Evolutionary conservation across 768 basidiomycete genomes (phyloP), one percentile per base, ranked within the genome.

Genomic region (Suillus tomentosus): DNA sequence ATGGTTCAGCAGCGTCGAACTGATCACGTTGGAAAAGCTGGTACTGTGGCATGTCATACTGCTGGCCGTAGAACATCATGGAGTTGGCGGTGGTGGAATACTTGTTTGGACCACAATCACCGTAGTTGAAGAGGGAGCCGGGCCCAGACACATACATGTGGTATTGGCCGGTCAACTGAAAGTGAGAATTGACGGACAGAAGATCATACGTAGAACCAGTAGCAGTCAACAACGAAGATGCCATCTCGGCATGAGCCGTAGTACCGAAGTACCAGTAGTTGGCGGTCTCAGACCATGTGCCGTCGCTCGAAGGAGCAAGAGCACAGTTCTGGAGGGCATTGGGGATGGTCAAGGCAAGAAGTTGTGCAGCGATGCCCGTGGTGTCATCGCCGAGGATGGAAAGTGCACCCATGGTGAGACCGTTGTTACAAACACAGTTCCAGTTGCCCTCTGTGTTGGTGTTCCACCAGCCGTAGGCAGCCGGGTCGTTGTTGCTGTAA

Each of bases 211-310:
- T 81, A 48, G 88, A 90, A 51, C 97, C 97, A 22, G 94, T 93
- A 3, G 97, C 95, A 10, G 91, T 86, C 14, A 88, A 73, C 62
- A 99, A 85, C 6, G 94, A 84, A 2, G 94, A 86, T 2, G 88
- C 71, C 90, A 98, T 88, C 78, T 99, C 95, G 5, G 94, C 94
- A 70, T 91, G 89, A 17, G 87, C 94, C 9, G 93, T 96, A 43
- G 89, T 92, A 73, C 95, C 96, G 69, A 96, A 98, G 77, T 93
- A 94, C 93, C 94, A 95, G 72, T 95, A 96, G 77, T 99, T 93
- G 42, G 92, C 82, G 0, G 95, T 97, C 77, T 99, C 97, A 27
- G 85, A 79, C 95, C 96, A 98, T 19, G 93, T 89, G 17, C 96
- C 96, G 72, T 97, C 95, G 40, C 79, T 74, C 15, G 80, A 81